Evolutionary conservation across 1,284 basidiomycete species (phyloP).

Genomic region (Cryptococcus maquisensis): DNA sequence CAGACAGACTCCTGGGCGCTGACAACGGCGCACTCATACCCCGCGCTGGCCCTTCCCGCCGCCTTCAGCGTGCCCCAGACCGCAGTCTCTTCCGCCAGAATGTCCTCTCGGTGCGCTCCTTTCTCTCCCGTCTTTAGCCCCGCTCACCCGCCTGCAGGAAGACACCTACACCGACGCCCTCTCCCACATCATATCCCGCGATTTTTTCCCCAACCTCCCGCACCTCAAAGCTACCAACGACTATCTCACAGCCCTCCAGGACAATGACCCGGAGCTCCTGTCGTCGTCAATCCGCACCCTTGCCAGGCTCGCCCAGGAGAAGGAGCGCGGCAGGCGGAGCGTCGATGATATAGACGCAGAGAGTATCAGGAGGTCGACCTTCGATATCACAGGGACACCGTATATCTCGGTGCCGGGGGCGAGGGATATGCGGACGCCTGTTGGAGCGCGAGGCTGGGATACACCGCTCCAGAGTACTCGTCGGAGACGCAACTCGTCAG

Average conservation of each 20-base stretch:
- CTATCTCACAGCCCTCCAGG: constrained; percentile 71
- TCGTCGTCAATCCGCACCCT: constrained; percentile 67
- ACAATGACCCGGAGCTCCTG: constrained; percentile 68
- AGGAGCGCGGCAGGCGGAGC: constrained; percentile 25
- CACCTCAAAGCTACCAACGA: constrained; percentile 81
- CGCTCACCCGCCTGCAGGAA: constrained; percentile 53
- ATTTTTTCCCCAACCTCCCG: constrained; percentile 91
- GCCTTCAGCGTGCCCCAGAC: constrained; percentile 30
- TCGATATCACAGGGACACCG: constrained; percentile 32
- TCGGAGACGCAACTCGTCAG: constrained; percentile 6
- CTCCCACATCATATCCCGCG: constrained; percentile 89
- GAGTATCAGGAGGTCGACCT: constrained; percentile 5
- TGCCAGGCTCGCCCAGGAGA: constrained; percentile 56
- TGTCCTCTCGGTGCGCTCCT: constrained; percentile 37
- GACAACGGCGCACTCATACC: constrained; percentile 24
- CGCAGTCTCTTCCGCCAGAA: constrained; percentile 41
- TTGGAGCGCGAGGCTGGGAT: constrained; percentile 44
- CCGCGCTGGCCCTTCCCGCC: constrained; percentile 25
- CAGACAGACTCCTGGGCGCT: background rate
- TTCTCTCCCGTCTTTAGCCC: background rate
- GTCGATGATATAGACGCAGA: constrained; percentile 15
- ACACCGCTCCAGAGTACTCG: constrained; percentile 26
- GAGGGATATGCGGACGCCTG: constrained; percentile 27
- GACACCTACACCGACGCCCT: constrained; percentile 90
- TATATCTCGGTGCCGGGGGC: constrained; percentile 32